phyloP scores from a whole-genome alignment of 192 early-diverging fungal genomes.

The Podila verticillata region DNA sequence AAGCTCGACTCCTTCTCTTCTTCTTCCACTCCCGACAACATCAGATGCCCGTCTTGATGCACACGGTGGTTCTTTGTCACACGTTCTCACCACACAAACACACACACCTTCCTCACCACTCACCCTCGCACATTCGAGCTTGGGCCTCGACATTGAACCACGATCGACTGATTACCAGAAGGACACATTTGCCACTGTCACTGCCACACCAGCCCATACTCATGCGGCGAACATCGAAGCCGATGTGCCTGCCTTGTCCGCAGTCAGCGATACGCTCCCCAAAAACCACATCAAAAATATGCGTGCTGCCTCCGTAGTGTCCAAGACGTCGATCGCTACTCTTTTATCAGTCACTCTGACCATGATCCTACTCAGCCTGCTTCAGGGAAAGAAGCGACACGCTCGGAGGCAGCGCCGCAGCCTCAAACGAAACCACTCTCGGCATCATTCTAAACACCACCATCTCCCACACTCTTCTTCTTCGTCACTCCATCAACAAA shows the following conservation, averaged over 20 bases:
- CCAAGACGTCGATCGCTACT: slow-evolving; percentile 33
- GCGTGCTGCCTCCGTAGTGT: slow-evolving; percentile 12
- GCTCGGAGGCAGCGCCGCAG: slow-evolving; percentile 11
- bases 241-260: neutral
- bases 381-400: slow-evolving; percentile 33
- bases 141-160: no score
- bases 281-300: neutral
- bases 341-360: slow-evolving; percentile 41
- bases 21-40: no score
- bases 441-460: slow-evolving; percentile 9
- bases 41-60: no score
- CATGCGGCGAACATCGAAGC: no score
- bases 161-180: no score
- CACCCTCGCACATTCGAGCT: no score
- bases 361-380: slow-evolving; percentile 45
- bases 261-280: neutral
- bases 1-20: neutral
- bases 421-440: slow-evolving; percentile 4
- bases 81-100: no score
- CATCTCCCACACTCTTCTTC: slow-evolving; percentile 8
- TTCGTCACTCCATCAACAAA: slow-evolving; percentile 1
- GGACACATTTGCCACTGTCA: no score
- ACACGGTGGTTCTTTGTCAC: no score
- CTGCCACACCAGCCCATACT: no score
- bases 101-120: no score